Conservation (phyloP, 2,329 filamentous ascomycete species). For the Bisporella sp. region DNA sequence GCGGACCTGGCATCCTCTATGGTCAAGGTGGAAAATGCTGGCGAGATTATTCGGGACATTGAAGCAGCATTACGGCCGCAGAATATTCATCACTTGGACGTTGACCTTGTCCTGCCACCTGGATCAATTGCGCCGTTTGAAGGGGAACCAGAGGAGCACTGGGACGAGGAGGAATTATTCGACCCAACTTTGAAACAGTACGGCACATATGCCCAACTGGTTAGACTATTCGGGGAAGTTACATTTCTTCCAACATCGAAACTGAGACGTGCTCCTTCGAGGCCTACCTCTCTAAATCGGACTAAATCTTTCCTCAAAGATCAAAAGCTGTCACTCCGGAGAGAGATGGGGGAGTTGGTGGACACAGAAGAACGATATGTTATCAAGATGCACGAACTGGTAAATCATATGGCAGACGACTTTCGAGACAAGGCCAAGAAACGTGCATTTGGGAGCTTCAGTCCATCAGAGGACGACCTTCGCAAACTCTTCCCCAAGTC, state of each 20-base stretch:
- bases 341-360: slow-evolving; percentile 84
- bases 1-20: slow-evolving; percentile 83
- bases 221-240: slow-evolving; percentile 75
- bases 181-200: slow-evolving; percentile 64
- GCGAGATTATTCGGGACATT: slow-evolving; percentile 66
- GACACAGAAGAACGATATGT: slow-evolving; percentile 96
- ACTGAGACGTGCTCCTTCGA: slow-evolving; percentile 78
- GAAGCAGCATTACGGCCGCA: slow-evolving; percentile 73
- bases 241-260: slow-evolving; percentile 83
- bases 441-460: slow-evolving; percentile 53
- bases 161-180: slow-evolving; percentile 59
- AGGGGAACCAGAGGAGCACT: slow-evolving; percentile 49
- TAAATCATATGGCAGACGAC: slow-evolving; percentile 72
- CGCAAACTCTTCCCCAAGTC: slow-evolving; percentile 75
- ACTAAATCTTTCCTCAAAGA: slow-evolving; percentile 71
- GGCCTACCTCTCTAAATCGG: slow-evolving; percentile 72
- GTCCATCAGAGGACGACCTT: slow-evolving; percentile 65
- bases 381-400: slow-evolving; percentile 75
- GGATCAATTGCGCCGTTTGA: slow-evolving; percentile 61
- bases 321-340: slow-evolving; percentile 77
- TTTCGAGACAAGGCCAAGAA: slow-evolving; percentile 64
- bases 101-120: slow-evolving; percentile 79
- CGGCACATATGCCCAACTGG: slow-evolving; percentile 67
- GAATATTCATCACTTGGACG: slow-evolving; percentile 74
- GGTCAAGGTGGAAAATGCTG: slow-evolving; percentile 70